Evolutionary conservation across 148 eudicot genomes (phyloP).

Genomic region (Silene latifolia): DNA sequence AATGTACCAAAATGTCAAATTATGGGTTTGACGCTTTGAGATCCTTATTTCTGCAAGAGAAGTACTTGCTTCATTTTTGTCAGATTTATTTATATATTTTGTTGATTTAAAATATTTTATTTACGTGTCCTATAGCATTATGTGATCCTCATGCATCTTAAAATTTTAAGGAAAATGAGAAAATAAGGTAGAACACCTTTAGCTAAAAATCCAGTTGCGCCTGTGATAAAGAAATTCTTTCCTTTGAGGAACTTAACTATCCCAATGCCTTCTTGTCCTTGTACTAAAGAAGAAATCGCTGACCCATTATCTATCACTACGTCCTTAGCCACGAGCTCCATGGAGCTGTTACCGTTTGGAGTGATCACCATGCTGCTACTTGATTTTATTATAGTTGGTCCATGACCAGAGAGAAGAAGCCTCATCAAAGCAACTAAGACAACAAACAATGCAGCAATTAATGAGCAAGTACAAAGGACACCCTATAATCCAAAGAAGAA

Average conservation of each 20-base stretch:
- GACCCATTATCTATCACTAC: constrained; percentile 42
- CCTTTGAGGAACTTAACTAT: constrained; percentile 70
- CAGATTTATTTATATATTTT: too few species aligned
- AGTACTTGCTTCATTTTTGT: too few species aligned
- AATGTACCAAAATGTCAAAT: neutral
- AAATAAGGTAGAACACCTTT: constrained; percentile 53
- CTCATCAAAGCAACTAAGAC: too few species aligned
- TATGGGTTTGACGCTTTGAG: neutral
- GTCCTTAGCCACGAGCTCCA: constrained; percentile 36
- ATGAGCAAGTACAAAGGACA: too few species aligned
- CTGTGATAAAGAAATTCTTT: constrained; percentile 73
- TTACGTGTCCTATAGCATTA: neutral
- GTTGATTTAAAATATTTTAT: too few species aligned
- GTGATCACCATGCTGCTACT: constrained; percentile 41
- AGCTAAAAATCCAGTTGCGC: constrained; percentile 92
- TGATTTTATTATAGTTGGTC: constrained; percentile 42
- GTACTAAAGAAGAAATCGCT: constrained; percentile 32
- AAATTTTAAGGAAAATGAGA: neutral
- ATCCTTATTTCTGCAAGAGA: too few species aligned
- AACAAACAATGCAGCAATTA: too few species aligned
- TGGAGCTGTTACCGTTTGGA: constrained; percentile 47
- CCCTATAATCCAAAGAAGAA: too few species aligned
- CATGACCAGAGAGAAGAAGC: too few species aligned
- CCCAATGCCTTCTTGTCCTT: constrained; percentile 60
- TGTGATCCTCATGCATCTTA: neutral